These are phyloP conservation scores for Saprolegnia diclina DNA, from an alignment of 352 stramenopile genomes.

Conservation along the genomic window DNA sequence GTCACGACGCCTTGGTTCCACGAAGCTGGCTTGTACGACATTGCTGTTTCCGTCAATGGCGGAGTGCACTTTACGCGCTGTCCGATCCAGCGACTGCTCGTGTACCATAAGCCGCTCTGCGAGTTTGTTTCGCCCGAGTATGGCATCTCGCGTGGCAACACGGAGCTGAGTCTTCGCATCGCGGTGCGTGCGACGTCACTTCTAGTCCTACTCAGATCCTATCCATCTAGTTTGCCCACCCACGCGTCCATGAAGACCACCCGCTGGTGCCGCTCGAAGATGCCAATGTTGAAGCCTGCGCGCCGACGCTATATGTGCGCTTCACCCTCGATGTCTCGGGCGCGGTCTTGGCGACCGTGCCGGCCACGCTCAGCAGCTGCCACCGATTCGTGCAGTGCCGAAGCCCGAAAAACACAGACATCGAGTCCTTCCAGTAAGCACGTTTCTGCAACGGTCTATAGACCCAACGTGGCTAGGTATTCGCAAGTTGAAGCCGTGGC, in stretches of 20 bases:
- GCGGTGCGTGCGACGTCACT: background rate
- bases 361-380: background rate
- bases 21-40: background rate
- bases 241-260: background rate
- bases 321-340: background rate
- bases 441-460: background rate
- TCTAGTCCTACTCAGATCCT: background rate
- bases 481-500: slow-evolving; percentile 20
- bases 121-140: slow-evolving; percentile 22
- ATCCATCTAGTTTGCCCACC: slow-evolving; percentile 19
- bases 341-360: background rate
- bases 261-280: slow-evolving; percentile 19
- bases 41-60: slow-evolving; percentile 13
- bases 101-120: slow-evolving; percentile 21
- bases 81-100: background rate
- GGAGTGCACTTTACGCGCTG: slow-evolving; percentile 12
- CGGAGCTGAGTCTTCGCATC: slow-evolving; percentile 20
- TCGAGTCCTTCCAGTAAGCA: slow-evolving; percentile 20
- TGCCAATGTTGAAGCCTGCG: background rate
- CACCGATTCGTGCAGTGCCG: slow-evolving; percentile 19
- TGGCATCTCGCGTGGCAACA: slow-evolving; percentile 20
- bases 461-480: slow-evolving; percentile 1
- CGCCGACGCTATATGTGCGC: slow-evolving; percentile 7
- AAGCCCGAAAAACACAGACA: slow-evolving; percentile 5
- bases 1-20: slow-evolving; percentile 12